These are phyloP conservation scores for Tulasnella sp. DNA, from an alignment of 768 basidiomycete genomes.

Conservation along the genomic window DNA sequence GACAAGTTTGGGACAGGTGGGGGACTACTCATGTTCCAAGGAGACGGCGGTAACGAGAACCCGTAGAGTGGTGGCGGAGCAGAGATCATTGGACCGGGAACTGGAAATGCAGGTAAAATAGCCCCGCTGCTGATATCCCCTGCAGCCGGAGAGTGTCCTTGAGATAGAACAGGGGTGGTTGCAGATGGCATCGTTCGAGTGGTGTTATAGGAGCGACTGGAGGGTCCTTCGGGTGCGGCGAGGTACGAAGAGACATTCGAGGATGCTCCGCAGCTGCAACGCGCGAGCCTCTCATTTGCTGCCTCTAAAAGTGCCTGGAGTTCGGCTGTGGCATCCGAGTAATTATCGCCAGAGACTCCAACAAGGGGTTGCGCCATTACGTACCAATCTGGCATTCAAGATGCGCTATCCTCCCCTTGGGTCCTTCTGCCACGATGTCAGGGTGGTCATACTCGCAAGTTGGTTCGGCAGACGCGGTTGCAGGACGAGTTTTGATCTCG, in stretches of 20 bases:
- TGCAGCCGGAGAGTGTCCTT: not conserved
- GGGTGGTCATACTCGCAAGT: slow-evolving; percentile 2
- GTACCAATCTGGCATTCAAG: not conserved
- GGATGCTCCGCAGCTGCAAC: not conserved
- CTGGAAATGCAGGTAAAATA: not conserved
- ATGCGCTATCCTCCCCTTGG: not conserved
- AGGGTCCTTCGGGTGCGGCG: not conserved
- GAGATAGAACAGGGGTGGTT: not conserved
- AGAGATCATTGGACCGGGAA: not conserved
- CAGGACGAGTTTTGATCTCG: not conserved
- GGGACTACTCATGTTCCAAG: not conserved
- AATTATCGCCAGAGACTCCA: too few species aligned
- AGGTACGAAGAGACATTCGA: not conserved
- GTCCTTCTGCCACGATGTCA: not conserved
- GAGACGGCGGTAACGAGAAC: not conserved
- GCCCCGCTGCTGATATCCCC: not conserved
- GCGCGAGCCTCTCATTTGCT: not conserved
- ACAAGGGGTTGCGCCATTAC: not conserved
- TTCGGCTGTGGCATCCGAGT: not conserved
- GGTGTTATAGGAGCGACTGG: not conserved
- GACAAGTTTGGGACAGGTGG: not conserved
- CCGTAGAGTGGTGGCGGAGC: not conserved
- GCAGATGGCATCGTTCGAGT: not conserved
- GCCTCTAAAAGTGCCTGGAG: not conserved
- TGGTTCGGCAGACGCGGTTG: not conserved